Percentiles rank a stretch among this genome's conserved stretches.
phyloP scores from a whole-genome alignment of 805 yeast genomes.

The Starmerella davenportii region DNA sequence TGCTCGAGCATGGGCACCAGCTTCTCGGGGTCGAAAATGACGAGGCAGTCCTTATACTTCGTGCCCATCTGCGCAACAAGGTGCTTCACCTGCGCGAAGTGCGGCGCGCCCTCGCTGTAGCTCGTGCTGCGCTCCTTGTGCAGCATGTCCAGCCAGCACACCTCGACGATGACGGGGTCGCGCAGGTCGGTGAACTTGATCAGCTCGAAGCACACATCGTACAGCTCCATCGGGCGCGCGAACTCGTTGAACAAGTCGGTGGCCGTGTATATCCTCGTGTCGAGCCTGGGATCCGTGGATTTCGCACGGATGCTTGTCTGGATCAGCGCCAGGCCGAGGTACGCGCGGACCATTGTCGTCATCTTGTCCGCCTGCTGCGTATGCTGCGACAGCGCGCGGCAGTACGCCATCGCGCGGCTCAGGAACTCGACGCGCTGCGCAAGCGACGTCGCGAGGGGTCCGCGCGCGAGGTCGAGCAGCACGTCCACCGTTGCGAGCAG shows the following conservation, averaged over 20 bases:
- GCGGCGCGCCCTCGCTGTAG: constrained; percentile 18
- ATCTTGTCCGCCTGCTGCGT: constrained; percentile 62
- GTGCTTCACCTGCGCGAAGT: constrained; percentile 25
- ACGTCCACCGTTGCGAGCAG: constrained; percentile 73
- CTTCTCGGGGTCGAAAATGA: constrained; percentile 61
- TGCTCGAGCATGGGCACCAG: constrained; percentile 48
- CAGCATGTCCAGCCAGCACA: constrained; percentile 63
- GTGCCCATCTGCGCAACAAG: constrained; percentile 37
- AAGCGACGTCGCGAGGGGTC: constrained; percentile 48
- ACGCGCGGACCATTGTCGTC: constrained; percentile 52
- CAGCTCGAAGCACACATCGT: constrained; percentile 59
- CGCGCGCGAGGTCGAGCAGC: constrained; percentile 51
- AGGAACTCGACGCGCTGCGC: constrained; percentile 68
- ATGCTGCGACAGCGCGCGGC: constrained; percentile 61
- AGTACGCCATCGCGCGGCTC: constrained; percentile 83
- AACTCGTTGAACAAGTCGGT: constrained; percentile 70
- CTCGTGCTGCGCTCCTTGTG: constrained; percentile 28
- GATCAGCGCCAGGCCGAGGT: constrained; percentile 68
- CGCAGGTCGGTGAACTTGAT: constrained; percentile 74
- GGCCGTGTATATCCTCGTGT: constrained; percentile 47
- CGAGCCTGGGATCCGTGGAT: constrained; percentile 35
- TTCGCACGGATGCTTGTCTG: constrained; percentile 44
- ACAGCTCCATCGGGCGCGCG: constrained; percentile 75
- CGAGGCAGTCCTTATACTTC: constrained; percentile 43
- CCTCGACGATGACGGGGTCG: constrained; percentile 61